Base-by-base conservation (phyloP, 1,139 yeast genomes). In the Blastobotrys proliferans region DNA sequence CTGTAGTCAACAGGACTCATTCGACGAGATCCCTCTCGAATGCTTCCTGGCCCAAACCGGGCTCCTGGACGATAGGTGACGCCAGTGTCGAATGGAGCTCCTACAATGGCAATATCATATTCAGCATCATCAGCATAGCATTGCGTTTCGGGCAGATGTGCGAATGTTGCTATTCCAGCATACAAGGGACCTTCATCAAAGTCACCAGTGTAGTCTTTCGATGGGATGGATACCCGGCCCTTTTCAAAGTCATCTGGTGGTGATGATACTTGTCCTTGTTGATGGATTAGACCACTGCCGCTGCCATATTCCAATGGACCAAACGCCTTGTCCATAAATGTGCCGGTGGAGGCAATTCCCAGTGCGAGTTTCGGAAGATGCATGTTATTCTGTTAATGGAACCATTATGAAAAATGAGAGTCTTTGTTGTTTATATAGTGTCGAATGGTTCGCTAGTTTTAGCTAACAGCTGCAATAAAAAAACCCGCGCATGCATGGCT, bases 71-170 rank as follows among this genome's bases (percentile, higher is more conserved):
- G 67, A 58, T 79, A 83, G 1, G 87, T 74, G 0, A 78, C 77
- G 0, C 86, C 90, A 3, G 90, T 82, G 54, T 83, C 92, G 55
- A 83, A 83, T 0, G 92, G 92, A 6, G 81, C 84, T 2, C 92
- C 92, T 47, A 83, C 72, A 27, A 83, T 57, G 1, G 82, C 94
- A 49, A 83, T 73, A 55, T 83, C 94, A 53, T 71, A 82, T 20
- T 42, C 40, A 19, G 40, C 45, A 19, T 32, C 29, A 25, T 46
- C 28, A 35, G 77, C 66, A 30, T 82, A 68, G 57, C 94, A 83
- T 49, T 69, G 68, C 33, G 72, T 68, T 50, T 74, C 73, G 27
- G 81, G 80, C 41, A 83, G 65, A 51, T 83, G 90, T 2, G 90
- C 92, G 72, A 82, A 83, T 0, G 92, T 79, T 17, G 47, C 53